These are phyloP conservation scores for Penicillium nordicum DNA, from an alignment of 2,329 filamentous ascomycete species.

Conservation along the genomic window DNA sequence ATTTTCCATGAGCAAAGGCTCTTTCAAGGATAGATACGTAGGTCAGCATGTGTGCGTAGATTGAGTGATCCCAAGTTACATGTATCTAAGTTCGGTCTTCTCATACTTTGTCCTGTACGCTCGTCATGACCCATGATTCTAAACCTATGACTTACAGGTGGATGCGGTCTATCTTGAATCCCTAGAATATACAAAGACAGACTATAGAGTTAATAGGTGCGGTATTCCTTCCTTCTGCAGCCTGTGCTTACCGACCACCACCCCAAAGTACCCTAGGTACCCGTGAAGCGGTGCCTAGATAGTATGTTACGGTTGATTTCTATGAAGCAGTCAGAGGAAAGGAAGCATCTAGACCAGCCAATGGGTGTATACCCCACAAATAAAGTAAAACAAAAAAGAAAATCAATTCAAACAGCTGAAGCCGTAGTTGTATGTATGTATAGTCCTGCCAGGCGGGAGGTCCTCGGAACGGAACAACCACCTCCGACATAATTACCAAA, in stretches of 20 bases:
- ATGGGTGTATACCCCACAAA: too few species aligned
- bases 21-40: background rate
- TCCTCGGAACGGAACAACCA: conserved; percentile 29
- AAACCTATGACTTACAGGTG: too few species aligned
- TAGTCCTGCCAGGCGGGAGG: background rate
- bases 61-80: background rate
- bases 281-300: background rate
- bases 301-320: background rate
- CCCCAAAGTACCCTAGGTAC: background rate
- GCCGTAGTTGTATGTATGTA: too few species aligned
- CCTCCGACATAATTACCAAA: conserved; percentile 25
- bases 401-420: background rate
- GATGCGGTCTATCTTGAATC: background rate
- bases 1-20: background rate
- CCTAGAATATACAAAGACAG: background rate
- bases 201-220: background rate
- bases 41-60: background rate
- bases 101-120: background rate
- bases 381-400: background rate
- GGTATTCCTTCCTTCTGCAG: background rate
- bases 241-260: background rate
- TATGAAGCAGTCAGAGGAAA: too few species aligned
- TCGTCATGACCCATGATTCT: background rate
- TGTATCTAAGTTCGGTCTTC: background rate
- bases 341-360: background rate